Evolutionary conservation across 176 grass and related monocot species (phyloP), one percentile per base, ranked within the genome.

Genomic region (Oryza meyeriana): DNA sequence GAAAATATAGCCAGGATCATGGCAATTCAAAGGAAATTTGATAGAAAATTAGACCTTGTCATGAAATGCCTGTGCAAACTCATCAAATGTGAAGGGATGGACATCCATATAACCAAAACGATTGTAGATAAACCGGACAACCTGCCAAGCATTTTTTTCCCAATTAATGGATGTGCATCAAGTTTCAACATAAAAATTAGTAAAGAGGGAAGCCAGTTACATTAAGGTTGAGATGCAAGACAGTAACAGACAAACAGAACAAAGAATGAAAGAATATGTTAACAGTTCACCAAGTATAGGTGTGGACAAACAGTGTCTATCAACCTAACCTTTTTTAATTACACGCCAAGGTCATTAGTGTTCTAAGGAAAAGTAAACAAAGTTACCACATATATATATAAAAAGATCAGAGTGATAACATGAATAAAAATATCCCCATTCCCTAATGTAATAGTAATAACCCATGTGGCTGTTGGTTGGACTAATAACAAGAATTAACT

Each of bases 41-140:
- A 29, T 61, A 86, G 74, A 69, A 69, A 26, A 13, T 52, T 70
- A 65, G 41, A 98, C 96, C 96, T 99, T 99, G 68, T 95, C 96
- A 83, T 95, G 96, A 79, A 99, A 96, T 67, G 93, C 89, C 76
- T 96, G 93, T 11, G 67, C 87, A 87, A 99, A 95, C 87, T 96
- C 96, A 78, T 99, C 96, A 85, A 99, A 72, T 69, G 91, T 96
- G 55, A 99, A 99, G 24, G 88, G 73, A 50, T 81, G 27, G 63
- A 92, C 70, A 92, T 96, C 83, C 81, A 91, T 84, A 83, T 76
- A 82, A 28, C 66, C 61, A 44, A 94, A 94, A 83, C 90, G 87
- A 73, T 79, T 58, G 24, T 94, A 94, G 29, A 99, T 6, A 83
- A 94, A 99, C 39, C 74, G 85, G 82, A 95, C 66, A 87, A 96